Evolutionary conservation across 495 filamentous ascomycete genomes (phyloP), one percentile per base, ranked within the genome.

Genomic region (Talaromyces nanjingensis): DNA sequence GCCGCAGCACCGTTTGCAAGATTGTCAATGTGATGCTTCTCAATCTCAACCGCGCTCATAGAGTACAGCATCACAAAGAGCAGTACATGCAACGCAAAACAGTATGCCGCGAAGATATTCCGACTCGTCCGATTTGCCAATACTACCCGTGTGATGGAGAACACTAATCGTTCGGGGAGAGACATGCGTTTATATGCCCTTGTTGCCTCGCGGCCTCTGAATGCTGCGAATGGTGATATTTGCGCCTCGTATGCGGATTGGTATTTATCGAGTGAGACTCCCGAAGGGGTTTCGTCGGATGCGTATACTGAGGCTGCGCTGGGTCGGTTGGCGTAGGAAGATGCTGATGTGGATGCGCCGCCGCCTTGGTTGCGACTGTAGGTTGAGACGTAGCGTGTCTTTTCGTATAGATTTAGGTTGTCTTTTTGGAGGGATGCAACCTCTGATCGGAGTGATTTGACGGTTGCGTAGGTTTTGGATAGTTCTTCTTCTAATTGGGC

Each of bases 401-500:
- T 99, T 73, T 99, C 94, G 73, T 99, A 99, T 3, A 99, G 85
- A 69, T 90, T 89, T 34, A 99, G 83, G 72, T 99, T 99, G 75
- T 99, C 94, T 73, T 92, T 94, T 71, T 98, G 94, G 12, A 99
- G 80, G 11, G 91, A 89, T 47, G 92, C 88, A 66, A 99, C 86
- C 70, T 99, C 94, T 64, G 93, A 91, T 16, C 96, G 87, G 31
- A 98, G 81, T 9, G 92, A 89, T 24, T 93, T 92, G 27, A 98
- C 88, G 0, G 86, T 89, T 45, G 81, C 84, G 70, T 98, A 91
- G 59, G 82, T 78, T 64, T 94, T 92, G 6, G 91, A 91, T 20
- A 98, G 81, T 68, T 98, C 93, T 56, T 91, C 85, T 73, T 98
- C 96, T 52, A 99, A 85, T 71, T 98, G 91, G 1, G 87, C 75